Percentiles rank a stretch among this genome's conserved stretches.
phyloP scores from a whole-genome alignment of 176 grass and related monocot species.

The Alloteropsis semialata region DNA sequence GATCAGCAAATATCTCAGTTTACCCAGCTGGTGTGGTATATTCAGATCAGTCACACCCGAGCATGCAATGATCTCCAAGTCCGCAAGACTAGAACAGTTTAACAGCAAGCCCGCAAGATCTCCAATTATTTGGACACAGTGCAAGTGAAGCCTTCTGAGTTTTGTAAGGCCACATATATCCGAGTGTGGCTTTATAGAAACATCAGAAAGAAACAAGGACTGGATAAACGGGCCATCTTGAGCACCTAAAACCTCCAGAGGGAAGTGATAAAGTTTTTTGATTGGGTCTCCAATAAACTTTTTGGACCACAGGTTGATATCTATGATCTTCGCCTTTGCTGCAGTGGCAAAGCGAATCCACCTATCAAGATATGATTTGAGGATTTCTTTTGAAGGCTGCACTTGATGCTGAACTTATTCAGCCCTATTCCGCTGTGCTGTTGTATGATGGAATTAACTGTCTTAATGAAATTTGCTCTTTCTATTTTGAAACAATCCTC shows the following conservation, averaged over 20 bases:
- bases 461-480: constrained; percentile 11
- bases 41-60: neutral
- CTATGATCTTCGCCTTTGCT: neutral
- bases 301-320: neutral
- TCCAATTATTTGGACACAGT: neutral
- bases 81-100: neutral
- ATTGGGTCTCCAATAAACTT: neutral
- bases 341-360: constrained; percentile 14
- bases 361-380: neutral
- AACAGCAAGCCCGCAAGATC: neutral
- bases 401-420: constrained; percentile 12
- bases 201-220: neutral
- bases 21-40: neutral
- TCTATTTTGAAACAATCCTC: constrained; percentile 7
- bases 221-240: constrained; percentile 1
- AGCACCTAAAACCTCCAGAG: neutral
- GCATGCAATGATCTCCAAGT: neutral
- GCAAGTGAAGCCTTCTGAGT: constrained; percentile 6
- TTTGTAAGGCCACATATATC: neutral
- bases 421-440: constrained; percentile 12
- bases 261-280: neutral
- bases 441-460: neutral
- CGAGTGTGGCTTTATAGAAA: neutral
- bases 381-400: neutral
- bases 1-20: neutral